phyloP scores from a whole-genome alignment of 208 protist species.

The Acanthamoeba healyi region DNA sequence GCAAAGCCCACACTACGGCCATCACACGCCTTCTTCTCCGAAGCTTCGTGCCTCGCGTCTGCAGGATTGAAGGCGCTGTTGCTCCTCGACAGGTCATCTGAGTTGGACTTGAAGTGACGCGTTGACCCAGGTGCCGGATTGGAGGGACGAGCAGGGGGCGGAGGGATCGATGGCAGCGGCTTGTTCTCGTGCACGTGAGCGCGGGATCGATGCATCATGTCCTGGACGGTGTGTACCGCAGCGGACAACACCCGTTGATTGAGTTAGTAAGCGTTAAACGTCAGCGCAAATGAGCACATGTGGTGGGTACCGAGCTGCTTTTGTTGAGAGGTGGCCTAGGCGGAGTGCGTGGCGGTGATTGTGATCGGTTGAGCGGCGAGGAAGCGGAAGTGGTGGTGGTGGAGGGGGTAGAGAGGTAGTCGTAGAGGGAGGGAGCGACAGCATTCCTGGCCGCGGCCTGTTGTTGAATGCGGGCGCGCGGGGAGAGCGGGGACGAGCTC shows the following conservation, averaged over 20 bases:
- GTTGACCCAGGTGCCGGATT: background rate
- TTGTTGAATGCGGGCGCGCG: background rate
- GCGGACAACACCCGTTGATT: no score
- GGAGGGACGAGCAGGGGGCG: background rate
- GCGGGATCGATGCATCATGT: background rate
- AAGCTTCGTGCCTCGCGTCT: background rate
- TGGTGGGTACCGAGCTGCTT: background rate
- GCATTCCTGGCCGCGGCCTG: background rate
- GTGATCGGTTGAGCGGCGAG: background rate
- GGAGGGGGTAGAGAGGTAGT: constrained; percentile 13
- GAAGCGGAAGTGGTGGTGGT: background rate
- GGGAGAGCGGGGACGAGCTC: background rate
- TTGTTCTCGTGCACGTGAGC: background rate
- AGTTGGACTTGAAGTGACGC: constrained; percentile 58
- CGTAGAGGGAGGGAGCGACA: constrained; percentile 11
- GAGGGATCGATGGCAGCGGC: background rate
- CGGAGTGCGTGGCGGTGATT: background rate
- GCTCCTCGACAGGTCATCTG: background rate
- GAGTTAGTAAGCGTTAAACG: no score
- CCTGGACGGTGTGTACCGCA: background rate
- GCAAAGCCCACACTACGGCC: constrained; percentile 16
- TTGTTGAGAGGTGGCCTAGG: background rate
- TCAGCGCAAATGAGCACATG: background rate
- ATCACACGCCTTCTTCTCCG: background rate
- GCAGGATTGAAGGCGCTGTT: background rate